A percentile compares a stretch with the other conserved stretches of the same genome.
These are phyloP conservation scores for Dentipellis sp. DNA, from an alignment of 768 basidiomycete genomes.

Conservation along the genomic window DNA sequence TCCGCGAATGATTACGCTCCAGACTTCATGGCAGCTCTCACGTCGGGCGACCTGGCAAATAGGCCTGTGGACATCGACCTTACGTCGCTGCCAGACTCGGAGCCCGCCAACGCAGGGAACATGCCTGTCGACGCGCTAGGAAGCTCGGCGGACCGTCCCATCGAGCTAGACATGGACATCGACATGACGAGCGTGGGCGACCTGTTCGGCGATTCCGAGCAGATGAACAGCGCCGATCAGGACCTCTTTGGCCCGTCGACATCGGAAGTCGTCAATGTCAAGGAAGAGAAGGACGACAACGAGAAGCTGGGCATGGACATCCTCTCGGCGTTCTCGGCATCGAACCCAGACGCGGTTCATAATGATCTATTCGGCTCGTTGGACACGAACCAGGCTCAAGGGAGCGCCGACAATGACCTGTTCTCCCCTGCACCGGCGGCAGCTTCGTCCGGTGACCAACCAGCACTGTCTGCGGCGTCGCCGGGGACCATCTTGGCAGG, in stretches of 20 bases:
- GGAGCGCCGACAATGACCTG: not conserved
- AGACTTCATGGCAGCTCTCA: conserved; percentile 52
- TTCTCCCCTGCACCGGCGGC: not conserved
- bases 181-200: conserved; percentile 35
- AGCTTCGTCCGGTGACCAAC: not conserved
- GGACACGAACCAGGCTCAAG: not conserved
- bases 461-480: conserved; percentile 7
- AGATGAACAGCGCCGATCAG: too few relatives aligned
- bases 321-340: not conserved
- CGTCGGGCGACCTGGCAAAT: conserved; percentile 26
- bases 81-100: conserved; percentile 19
- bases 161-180: conserved; percentile 64
- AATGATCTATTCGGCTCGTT: not conserved
- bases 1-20: conserved; percentile 41
- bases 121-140: conserved; percentile 33
- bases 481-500: conserved; percentile 23
- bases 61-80: conserved; percentile 50
- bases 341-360: too few relatives aligned
- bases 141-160: conserved; percentile 70
- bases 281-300: not conserved
- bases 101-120: conserved; percentile 21
- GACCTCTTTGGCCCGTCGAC: not conserved
- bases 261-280: not conserved
- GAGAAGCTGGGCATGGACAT: not conserved
- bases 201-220: conserved; percentile 4